Conservation (phyloP, 148 eudicot species). For the Persicaria maculosa region DNA sequence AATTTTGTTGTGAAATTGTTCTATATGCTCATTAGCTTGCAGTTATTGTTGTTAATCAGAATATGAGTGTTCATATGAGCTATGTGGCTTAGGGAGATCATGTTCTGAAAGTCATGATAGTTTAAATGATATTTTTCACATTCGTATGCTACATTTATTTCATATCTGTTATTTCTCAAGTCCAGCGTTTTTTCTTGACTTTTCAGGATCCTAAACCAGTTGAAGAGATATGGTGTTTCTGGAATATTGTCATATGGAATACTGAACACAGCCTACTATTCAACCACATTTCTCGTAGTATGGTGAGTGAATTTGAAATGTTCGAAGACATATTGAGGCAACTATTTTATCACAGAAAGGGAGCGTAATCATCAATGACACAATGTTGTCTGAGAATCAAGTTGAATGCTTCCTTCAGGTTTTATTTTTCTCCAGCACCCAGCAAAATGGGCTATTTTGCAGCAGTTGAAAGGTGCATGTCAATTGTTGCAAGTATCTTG, state of each 20-base stretch:
- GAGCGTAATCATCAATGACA: neutral
- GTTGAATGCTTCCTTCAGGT: constrained; percentile 32
- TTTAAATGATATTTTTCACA: neutral
- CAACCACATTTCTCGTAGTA: constrained; percentile 61
- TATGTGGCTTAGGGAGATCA: neutral
- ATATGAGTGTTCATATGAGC: neutral
- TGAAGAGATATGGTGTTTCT: constrained; percentile 62
- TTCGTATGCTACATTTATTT: neutral
- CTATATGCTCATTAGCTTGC: constrained; percentile 2
- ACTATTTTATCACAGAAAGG: neutral
- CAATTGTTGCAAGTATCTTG: neutral
- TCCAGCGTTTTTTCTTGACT: constrained; percentile 5
- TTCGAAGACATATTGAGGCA: neutral
- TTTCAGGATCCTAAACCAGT: constrained; percentile 39
- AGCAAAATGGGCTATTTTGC: constrained; percentile 78
- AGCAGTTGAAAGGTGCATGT: constrained; percentile 49
- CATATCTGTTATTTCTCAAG: neutral
- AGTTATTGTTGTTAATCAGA: neutral
- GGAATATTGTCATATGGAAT: constrained; percentile 73
- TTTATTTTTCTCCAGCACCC: constrained; percentile 80
- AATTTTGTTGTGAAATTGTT: neutral
- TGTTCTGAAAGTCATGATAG: neutral
- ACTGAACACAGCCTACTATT: constrained; percentile 69
- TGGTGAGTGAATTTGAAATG: constrained; percentile 33
- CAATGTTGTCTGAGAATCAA: constrained; percentile 8